Base-by-base conservation (phyloP, 1,284 basidiomycete genomes). In the Malassezia furfur region DNA sequence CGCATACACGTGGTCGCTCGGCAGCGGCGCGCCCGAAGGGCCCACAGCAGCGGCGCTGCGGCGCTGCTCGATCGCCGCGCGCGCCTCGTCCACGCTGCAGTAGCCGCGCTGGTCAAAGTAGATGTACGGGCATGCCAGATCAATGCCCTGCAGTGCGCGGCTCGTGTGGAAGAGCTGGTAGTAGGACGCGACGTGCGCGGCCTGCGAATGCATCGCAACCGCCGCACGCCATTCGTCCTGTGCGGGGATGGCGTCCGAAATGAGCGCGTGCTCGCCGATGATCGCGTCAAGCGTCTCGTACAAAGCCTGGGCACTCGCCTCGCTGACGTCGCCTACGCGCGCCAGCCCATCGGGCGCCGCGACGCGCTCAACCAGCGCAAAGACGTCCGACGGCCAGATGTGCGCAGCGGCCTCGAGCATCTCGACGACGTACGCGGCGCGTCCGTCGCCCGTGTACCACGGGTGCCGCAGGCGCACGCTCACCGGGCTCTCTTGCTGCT, bases 401-500 rank as follows among this genome's bases (percentile, higher is more conserved):
- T 60, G 37, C n/a, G 48, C 36, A 21, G 41, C 57, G n/a, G 75
- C 86, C 70, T 68, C 91, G 86, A 96, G 76, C 48, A 87, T 81
- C 77, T 94, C 91, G 19, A 90, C 79, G 1, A 91, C 72, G 9
- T 85, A 78, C 11, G 86, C 82, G 6, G 86, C 44, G 30, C 28
- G 31, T n/a, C 34, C 30, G 10, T 36, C 50, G 5, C 36, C 40
- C 2, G 19, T 14, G 22, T 52, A 38, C 55, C 55, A 57, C 17
- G 35, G 36, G 17, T 57, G 55, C 6, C 32, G 45, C 22, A 57
- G n/a, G 15, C 45, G 38, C 31, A 57, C 50, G 21, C 35, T 46
- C 17, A 52, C 55, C 2, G 41, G 36, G 19, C 10, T 25, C 2
- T 47, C 45, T 2, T 34, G 28, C 15, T 39, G 28, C 37, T 14